Evolutionary conservation across 2,329 filamentous ascomycete species (phyloP), one percentile per base, ranked within the genome.

Genomic region (Epichloe hybrida): DNA sequence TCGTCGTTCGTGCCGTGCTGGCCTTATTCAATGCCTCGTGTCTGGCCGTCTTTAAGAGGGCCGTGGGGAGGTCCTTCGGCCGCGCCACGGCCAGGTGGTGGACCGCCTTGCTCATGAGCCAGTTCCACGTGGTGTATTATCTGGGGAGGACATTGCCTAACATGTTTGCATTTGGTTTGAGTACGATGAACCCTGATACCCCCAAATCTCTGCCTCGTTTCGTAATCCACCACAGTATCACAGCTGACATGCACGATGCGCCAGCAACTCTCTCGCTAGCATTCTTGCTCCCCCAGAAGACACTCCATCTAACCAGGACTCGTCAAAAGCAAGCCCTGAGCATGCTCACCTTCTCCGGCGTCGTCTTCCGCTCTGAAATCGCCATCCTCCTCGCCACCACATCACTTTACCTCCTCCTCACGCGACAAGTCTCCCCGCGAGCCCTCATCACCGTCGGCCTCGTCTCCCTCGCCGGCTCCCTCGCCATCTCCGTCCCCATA

Each of bases 51-150:
- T 88, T 93, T 61, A 77, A 79, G 37, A 66, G 69, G 9, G 79
- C 77, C 2, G 71, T 96, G 23, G 74, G 73, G 35, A 75, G 68
- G 41, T 80, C 82, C 3, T 91, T 84, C 66, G 91, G 93, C 13
- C 69, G 66, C 31, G 72, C 73, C 4, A 79, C 83, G 3, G 84
- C 80, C 4, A 74, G 81, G 50, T 97, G 91, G 89, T 98, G 86
- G 70, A 69, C 84, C 4, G 54, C 87, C 39, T 74, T 97, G 50
- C 84, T 89, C 62, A 79, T 80, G 1, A 84, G 81, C 65, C 91
- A 97, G 66, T 98, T 98, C 62, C 93, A 98, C 68, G 71, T 95
- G 54, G 76, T 93, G 54, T 98, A 88, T 68, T 98, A 98, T 71
- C 84, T 90, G 13, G 93, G 89, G 15, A 77, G 93, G 54, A 93